Conservation (phyloP, 2,329 filamentous ascomycete species). For the Fusarium xyrophilum region DNA sequence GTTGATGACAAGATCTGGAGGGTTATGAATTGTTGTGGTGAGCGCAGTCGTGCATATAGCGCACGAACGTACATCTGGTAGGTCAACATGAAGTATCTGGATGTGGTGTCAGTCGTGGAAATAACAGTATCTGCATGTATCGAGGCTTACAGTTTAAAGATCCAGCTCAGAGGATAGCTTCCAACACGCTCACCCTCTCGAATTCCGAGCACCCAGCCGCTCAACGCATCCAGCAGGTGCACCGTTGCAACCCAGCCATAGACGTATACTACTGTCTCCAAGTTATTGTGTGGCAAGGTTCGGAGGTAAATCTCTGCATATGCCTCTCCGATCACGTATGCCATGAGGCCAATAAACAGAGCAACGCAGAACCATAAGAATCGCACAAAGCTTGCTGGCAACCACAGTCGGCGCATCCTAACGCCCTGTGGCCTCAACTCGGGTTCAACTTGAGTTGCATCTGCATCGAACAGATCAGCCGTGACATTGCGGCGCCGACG, state of each 20-base stretch:
- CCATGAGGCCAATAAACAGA: constrained; percentile 66
- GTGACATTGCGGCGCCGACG: constrained; percentile 50
- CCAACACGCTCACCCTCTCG: constrained; percentile 71
- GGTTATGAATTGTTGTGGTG: constrained; percentile 68
- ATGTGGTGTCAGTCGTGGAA: constrained; percentile 16
- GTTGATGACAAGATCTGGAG: constrained; percentile 70
- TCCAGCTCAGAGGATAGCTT: constrained; percentile 73
- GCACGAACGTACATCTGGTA: constrained; percentile 76
- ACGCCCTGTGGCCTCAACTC: constrained; percentile 44
- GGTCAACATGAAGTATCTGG: constrained; percentile 68
- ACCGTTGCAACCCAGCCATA: constrained; percentile 74
- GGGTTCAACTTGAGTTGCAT: constrained; percentile 40
- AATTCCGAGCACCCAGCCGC: constrained; percentile 71
- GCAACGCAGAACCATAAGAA: constrained; percentile 75
- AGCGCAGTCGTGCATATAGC: constrained; percentile 71
- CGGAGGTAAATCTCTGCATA: constrained; percentile 73
- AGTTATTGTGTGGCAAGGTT: constrained; percentile 69
- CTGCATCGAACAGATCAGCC: constrained; percentile 49
- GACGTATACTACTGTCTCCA: constrained; percentile 73
- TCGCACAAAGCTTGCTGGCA: constrained; percentile 71
- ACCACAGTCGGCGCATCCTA: constrained; percentile 60
- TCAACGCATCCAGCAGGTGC: constrained; percentile 68
- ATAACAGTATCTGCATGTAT: neutral
- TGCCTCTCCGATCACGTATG: constrained; percentile 71
- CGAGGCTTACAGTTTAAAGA: constrained; percentile 68